phyloP scores from a whole-genome alignment of 1,139 yeast genomes.

The Nakaseomyces sp. region DNA sequence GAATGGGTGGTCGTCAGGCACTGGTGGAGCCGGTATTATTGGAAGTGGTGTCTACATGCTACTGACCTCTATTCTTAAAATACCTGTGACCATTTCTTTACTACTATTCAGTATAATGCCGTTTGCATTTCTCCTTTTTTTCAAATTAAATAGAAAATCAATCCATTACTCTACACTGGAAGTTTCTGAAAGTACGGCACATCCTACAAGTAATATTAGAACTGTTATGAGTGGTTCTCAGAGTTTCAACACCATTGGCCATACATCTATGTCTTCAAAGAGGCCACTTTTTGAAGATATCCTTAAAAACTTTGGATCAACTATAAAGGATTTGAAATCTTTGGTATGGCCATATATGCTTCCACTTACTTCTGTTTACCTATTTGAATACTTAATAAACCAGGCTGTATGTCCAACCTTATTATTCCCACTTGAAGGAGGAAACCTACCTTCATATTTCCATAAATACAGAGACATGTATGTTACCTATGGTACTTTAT shows the following conservation, averaged over 20 bases:
- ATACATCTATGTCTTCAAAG: not conserved
- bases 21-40: slow-evolving; percentile 87
- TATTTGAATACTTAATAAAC: slow-evolving; percentile 80
- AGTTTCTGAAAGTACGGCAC: too few species aligned
- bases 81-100: slow-evolving; percentile 40
- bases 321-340: slow-evolving; percentile 41
- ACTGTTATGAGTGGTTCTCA: not conserved
- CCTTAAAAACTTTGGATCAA: slow-evolving; percentile 30
- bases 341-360: slow-evolving; percentile 65
- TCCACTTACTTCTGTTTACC: slow-evolving; percentile 74
- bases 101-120: slow-evolving; percentile 43
- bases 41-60: slow-evolving; percentile 60
- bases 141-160: slow-evolving; percentile 16
- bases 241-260: not conserved
- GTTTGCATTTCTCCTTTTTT: slow-evolving; percentile 39
- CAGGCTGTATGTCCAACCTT: slow-evolving; percentile 89
- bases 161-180: not conserved
- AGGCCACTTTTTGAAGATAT: slow-evolving; percentile 9
- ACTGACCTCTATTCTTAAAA: slow-evolving; percentile 45
- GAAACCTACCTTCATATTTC: slow-evolving; percentile 36
- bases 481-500: slow-evolving; percentile 86
- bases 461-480: slow-evolving; percentile 71
- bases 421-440: slow-evolving; percentile 58
- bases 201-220: too few species aligned
- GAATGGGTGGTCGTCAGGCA: slow-evolving; percentile 87